These are phyloP conservation scores for Aphanomyces cochlioides DNA, from an alignment of 352 stramenopile species.

Conservation along the genomic window DNA sequence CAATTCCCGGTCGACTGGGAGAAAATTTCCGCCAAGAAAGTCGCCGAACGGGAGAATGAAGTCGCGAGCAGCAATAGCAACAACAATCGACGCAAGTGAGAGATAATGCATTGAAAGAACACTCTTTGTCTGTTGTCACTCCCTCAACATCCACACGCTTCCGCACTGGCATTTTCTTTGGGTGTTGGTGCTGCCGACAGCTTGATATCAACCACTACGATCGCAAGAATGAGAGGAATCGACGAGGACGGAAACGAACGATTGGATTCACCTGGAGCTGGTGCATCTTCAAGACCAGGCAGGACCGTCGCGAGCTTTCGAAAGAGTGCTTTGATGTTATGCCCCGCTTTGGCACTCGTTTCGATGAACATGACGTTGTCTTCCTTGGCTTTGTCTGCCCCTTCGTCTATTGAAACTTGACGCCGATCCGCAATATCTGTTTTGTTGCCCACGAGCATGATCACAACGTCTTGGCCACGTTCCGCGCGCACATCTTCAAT, in stretches of 20 bases:
- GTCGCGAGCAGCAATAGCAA: constrained; percentile 41
- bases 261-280: constrained; percentile 84
- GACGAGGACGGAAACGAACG: constrained; percentile 39
- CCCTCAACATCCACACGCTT: constrained; percentile 68
- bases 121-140: constrained; percentile 16
- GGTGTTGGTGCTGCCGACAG: constrained; percentile 70
- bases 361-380: constrained; percentile 99
- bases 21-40: constrained; percentile 87
- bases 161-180: constrained; percentile 59
- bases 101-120: not conserved
- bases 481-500: constrained; percentile 98
- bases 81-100: constrained; percentile 60
- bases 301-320: constrained; percentile 97
- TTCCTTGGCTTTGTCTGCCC: constrained; percentile 96
- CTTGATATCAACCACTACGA: constrained; percentile 85
- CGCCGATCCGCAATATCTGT: constrained; percentile 97
- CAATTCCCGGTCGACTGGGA: constrained; percentile 87
- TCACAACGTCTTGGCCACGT: constrained; percentile 97
- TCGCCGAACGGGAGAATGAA: constrained; percentile 79
- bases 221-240: constrained; percentile 23
- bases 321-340: constrained; percentile 99
- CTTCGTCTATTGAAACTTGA: constrained; percentile 97
- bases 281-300: constrained; percentile 92
- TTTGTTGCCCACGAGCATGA: constrained; percentile 99
- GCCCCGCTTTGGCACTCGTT: constrained; percentile 96